Evolutionary conservation across 1,139 yeast species (phyloP).

Genomic region (Pichia sp.): DNA sequence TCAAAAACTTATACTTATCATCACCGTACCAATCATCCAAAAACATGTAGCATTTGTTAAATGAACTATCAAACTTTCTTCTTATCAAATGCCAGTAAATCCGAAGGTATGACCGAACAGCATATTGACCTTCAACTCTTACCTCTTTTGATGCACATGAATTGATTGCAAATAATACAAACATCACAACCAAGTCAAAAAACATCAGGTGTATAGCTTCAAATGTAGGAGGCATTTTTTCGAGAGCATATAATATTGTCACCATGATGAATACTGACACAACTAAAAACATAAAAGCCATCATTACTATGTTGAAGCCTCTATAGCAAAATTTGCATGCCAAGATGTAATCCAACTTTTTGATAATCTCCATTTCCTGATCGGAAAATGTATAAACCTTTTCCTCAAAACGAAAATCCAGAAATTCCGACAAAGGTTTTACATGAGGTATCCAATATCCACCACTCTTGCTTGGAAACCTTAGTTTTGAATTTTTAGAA

Average conservation of each 20-base stretch:
- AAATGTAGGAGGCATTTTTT: constrained; percentile 5
- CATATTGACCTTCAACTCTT: constrained; percentile 12
- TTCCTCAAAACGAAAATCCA: constrained; percentile 4
- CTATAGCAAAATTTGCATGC: constrained; percentile 5
- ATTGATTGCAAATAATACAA: constrained; percentile 12
- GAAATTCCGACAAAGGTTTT: constrained; percentile 9
- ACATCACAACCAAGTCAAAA: constrained; percentile 10
- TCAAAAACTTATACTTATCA: constrained; percentile 11
- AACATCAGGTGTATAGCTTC: constrained; percentile 15
- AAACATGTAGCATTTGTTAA: constrained; percentile 13
- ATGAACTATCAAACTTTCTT: not conserved
- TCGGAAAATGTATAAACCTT: not conserved
- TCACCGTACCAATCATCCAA: constrained; percentile 24
- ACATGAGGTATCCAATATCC: constrained; percentile 5
- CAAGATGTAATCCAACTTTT: constrained; percentile 8
- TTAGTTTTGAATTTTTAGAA: constrained; percentile 1
- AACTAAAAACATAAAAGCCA: not conserved
- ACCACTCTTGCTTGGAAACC: constrained; percentile 6
- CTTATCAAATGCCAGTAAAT: constrained; percentile 15
- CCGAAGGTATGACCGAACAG: constrained; percentile 6
- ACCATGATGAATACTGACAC: not conserved
- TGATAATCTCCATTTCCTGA: constrained; percentile 6
- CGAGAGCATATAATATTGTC: not conserved
- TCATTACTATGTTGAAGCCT: constrained; percentile 6
- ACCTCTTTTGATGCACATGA: constrained; percentile 19